Percentiles rank a stretch among this genome's conserved stretches.
Conservation (phyloP, 805 yeast genomes). For the Lipomyces japonicus region DNA sequence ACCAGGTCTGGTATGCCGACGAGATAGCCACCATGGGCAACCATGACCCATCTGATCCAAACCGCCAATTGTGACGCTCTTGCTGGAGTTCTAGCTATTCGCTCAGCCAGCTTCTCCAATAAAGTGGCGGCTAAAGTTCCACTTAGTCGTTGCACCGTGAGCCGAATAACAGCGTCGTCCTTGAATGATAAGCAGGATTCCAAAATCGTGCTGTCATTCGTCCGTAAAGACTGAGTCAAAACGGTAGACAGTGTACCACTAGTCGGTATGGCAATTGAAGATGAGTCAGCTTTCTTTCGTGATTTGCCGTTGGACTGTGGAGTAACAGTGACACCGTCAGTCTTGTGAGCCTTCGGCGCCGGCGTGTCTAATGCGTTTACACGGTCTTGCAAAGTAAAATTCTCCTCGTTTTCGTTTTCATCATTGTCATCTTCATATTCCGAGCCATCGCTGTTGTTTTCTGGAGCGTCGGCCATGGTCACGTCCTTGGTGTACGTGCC, state of each 20-base stretch:
- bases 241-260: conserved; percentile 79
- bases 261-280: conserved; percentile 39
- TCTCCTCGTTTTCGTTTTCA: conserved; percentile 41
- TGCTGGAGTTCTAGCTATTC: conserved; percentile 52
- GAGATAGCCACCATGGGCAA: conserved; percentile 64
- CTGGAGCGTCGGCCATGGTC: conserved; percentile 30
- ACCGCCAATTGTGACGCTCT: conserved; percentile 49
- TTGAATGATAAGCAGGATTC: conserved; percentile 67
- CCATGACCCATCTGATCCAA: conserved; percentile 81
- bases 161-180: conserved; percentile 51
- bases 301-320: conserved; percentile 25
- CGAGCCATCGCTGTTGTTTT: conserved; percentile 6
- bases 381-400: conserved; percentile 46
- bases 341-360: not conserved
- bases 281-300: not conserved
- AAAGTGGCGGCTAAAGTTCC: conserved; percentile 44
- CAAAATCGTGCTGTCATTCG: conserved; percentile 79
- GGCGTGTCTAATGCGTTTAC: conserved; percentile 37
- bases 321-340: conserved; percentile 1
- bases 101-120: conserved; percentile 47
- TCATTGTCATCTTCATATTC: conserved; percentile 36
- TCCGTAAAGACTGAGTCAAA: conserved; percentile 81
- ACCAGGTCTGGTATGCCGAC: conserved; percentile 51
- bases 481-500: conserved; percentile 36
- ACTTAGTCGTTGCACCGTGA: conserved; percentile 53